Conservation (phyloP, 106 monocot genomes). For the Dendrobium catenatum region DNA sequence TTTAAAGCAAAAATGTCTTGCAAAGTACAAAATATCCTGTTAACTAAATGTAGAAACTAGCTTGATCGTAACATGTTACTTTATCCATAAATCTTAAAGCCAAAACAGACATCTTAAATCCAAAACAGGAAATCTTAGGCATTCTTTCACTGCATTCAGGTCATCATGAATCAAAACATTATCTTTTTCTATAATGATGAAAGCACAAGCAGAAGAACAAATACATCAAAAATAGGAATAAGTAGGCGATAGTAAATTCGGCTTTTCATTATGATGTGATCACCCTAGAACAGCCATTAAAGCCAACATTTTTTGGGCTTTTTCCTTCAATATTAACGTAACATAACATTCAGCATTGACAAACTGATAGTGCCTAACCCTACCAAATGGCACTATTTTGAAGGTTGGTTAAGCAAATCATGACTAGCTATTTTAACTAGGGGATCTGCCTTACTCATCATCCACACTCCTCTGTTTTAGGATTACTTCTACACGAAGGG, state of each 20-base stretch:
- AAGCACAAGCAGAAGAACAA: not conserved
- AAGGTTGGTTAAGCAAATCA: too few relatives aligned
- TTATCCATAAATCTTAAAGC: not conserved
- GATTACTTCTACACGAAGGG: too few relatives aligned
- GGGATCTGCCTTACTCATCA: too few relatives aligned
- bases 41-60: not conserved
- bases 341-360: too few relatives aligned
- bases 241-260: not conserved
- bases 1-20: not conserved
- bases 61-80: not conserved
- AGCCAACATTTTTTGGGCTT: not conserved
- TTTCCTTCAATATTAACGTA: not conserved
- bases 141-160: not conserved
- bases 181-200: not conserved
- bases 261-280: not conserved
- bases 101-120: not conserved
- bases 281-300: not conserved
- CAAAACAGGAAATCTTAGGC: not conserved
- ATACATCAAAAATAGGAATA: not conserved
- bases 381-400: too few relatives aligned
- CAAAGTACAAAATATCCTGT: not conserved
- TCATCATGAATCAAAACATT: not conserved
- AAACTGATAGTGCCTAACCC: too few relatives aligned
- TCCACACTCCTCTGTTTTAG: too few relatives aligned
- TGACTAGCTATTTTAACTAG: too few relatives aligned